These are phyloP conservation scores for Colletotrichum endophyticum DNA, from an alignment of 2,329 filamentous ascomycete species.

Conservation along the genomic window DNA sequence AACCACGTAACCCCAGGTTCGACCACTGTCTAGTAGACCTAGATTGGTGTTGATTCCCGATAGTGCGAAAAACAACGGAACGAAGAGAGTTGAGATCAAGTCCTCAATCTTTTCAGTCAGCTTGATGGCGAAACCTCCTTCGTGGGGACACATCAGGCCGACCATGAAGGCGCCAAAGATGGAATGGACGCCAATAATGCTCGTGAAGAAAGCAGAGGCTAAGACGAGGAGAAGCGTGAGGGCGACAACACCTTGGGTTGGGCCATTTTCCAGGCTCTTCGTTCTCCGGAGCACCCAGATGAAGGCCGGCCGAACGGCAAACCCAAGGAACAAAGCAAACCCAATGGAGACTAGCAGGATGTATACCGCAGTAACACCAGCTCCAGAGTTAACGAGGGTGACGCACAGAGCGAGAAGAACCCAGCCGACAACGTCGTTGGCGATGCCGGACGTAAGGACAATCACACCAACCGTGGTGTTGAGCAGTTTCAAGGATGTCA, in stretches of 20 bases:
- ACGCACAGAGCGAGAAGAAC: constrained; percentile 92
- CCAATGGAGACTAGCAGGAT: constrained; percentile 79
- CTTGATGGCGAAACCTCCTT: constrained; percentile 88
- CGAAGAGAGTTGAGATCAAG: constrained; percentile 79
- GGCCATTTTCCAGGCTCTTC: constrained; percentile 84
- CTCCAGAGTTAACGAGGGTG: constrained; percentile 86
- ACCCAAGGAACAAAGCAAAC: constrained; percentile 80
- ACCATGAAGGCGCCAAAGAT: constrained; percentile 95
- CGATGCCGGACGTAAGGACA: constrained; percentile 86
- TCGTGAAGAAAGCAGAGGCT: constrained; percentile 82
- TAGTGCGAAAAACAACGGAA: constrained; percentile 92
- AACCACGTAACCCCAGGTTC: constrained; percentile 89
- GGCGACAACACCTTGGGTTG: constrained; percentile 83
- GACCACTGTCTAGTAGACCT: constrained; percentile 79
- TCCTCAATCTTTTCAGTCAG: constrained; percentile 95
- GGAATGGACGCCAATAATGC: constrained; percentile 89
- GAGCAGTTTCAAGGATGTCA: constrained; percentile 89
- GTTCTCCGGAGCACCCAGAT: constrained; percentile 75
- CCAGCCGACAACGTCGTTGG: constrained; percentile 82
- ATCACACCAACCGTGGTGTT: constrained; percentile 85
- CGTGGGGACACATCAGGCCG: constrained; percentile 88
- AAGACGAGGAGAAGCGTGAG: constrained; percentile 82
- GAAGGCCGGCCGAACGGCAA: constrained; percentile 75
- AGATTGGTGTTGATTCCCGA: constrained; percentile 90
- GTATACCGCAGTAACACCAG: constrained; percentile 82